A percentile compares a stretch with the other conserved stretches of the same genome.
phyloP scores from a whole-genome alignment of 2,329 filamentous ascomycete genomes.

The Pseudogymnoascus sp. region DNA sequence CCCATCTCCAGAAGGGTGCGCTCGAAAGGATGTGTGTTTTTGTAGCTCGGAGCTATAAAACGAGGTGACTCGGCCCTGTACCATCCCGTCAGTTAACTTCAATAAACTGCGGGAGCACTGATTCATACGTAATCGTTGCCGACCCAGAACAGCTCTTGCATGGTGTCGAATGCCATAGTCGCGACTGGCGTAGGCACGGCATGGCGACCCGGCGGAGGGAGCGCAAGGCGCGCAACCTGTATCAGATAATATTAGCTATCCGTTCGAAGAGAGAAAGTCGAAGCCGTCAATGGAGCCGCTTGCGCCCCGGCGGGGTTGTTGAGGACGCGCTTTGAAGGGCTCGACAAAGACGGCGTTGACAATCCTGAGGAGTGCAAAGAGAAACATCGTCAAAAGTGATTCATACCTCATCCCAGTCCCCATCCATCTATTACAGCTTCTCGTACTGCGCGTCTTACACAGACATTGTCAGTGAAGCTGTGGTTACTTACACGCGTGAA shows the following conservation, averaged over 20 bases:
- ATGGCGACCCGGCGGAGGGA: constrained; percentile 68
- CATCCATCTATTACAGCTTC: constrained; percentile 42
- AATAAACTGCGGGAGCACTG: constrained; percentile 7
- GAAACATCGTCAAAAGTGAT: constrained; percentile 10
- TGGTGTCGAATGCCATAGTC: constrained; percentile 79
- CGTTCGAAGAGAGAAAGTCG: not conserved
- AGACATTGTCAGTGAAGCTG: constrained; percentile 7
- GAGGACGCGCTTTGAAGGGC: constrained; percentile 14
- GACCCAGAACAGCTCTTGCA: constrained; percentile 84
- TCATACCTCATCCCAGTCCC: constrained; percentile 60
- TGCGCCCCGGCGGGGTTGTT: constrained; percentile 16
- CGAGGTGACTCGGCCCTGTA: constrained; percentile 75
- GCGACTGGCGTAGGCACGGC: constrained; percentile 63
- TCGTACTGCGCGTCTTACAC: constrained; percentile 6
- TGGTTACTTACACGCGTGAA: constrained; percentile 5
- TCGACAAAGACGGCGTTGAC: constrained; percentile 9
- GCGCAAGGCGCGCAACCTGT: constrained; percentile 71
- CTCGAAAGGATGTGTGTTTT: constrained; percentile 82
- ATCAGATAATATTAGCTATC: constrained; percentile 21
- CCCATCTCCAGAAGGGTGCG: constrained; percentile 65
- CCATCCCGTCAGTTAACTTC: constrained; percentile 2
- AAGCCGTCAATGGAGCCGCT: constrained; percentile 16
- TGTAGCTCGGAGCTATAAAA: constrained; percentile 82
- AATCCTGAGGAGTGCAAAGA: not conserved
- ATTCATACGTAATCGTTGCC: constrained; percentile 76